Conservation (phyloP, 2,329 filamentous ascomycete species). For the Endoconidiophora polonica region DNA sequence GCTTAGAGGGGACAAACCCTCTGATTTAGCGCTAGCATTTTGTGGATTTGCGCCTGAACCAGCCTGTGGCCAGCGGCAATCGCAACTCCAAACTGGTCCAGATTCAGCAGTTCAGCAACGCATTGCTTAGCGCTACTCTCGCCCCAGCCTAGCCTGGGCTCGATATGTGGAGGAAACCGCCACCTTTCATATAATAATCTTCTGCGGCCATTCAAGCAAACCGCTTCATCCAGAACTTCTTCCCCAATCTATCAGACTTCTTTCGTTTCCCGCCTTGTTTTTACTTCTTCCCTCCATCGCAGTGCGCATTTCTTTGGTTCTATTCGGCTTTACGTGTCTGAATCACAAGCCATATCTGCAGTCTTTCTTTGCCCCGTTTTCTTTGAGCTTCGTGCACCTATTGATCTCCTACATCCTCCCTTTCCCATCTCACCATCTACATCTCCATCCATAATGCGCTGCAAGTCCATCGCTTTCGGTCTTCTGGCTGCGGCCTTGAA, state of each 20-base stretch:
- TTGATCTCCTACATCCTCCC: slow-evolving; percentile 15
- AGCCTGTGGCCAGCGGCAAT: background rate
- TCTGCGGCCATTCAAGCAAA: background rate
- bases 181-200: slow-evolving; percentile 10
- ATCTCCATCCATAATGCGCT: slow-evolving; percentile 26
- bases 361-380: background rate
- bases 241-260: background rate
- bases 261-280: background rate
- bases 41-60: no score
- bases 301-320: background rate
- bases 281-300: background rate
- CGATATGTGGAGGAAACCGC: slow-evolving; percentile 1
- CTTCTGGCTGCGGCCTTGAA: slow-evolving; percentile 40
- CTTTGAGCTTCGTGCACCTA: background rate
- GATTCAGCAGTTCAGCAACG: background rate
- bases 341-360: background rate
- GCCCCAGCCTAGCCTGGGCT: background rate
- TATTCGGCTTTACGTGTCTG: background rate
- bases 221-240: background rate
- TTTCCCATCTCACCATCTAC: slow-evolving; percentile 8
- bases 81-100: background rate
- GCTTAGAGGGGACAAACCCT: no score
- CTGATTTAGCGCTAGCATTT: no score
- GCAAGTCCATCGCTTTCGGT: slow-evolving; percentile 35
- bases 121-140: background rate